Base-by-base conservation (phyloP, 306 rosid genomes). In the Trifolium fragiferum region DNA sequence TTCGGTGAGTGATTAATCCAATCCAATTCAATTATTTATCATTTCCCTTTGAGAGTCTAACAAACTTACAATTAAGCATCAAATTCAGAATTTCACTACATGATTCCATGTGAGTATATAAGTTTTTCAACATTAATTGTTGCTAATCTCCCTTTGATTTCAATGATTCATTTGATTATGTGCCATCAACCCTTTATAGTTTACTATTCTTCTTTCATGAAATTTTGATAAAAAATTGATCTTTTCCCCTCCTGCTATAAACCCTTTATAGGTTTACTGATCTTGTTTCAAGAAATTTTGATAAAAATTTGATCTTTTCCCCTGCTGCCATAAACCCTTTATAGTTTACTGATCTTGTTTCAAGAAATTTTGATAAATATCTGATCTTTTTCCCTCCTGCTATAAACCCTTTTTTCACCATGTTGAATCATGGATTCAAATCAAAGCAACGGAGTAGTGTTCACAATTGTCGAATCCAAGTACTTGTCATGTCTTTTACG, bases 351-450 rank as follows among this genome's bases (percentile, higher is more conserved):
- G 10, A 51, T 61, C 51, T 50, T 51, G 1, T 50, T n/a, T 41
- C 8, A 43, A 15, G 7, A 41, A 20, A 53, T 62, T 80, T 53
- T 75, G 68, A 8, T 67, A 47, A 75, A 69, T 51, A 5, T 13
- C 35, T 49, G 30, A 81, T 40, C 62, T 77, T 54, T 54, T 1
- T 2, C 60, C 25, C 20, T 14, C 25, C 13, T 54, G 60, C 27
- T 4, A 23, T 6, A 23, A 57, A 23, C 63, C 63, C 63, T 12
- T 57, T 58, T 19, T 41, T 81, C 88, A 86, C 91, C 75, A 90
- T 89, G 98, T 80, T 81, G 87, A 87, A 82, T 79, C 88, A 76
- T 44, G 93, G 92, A 72, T 58, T 72, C 88, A 89, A 77, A 85
- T 79, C 80, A 16, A 89, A 66, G 80, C 75, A 85, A 63, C 74